These are phyloP conservation scores for Mortierella sp. DNA, from an alignment of 371 early-diverging fungal species.

Conservation along the genomic window DNA sequence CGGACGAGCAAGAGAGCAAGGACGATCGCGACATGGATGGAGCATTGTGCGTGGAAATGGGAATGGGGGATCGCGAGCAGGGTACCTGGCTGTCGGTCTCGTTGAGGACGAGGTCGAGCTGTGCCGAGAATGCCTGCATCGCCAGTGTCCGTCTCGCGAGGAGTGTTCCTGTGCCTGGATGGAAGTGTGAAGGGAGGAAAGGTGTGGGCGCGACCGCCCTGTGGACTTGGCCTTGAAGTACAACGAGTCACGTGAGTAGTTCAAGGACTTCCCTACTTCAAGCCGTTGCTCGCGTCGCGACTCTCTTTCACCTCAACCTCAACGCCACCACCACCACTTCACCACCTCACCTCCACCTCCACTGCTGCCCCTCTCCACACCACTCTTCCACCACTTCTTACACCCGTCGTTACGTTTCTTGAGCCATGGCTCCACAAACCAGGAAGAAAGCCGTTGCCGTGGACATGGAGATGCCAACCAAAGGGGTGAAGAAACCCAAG, in stretches of 20 bases:
- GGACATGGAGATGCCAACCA: slow-evolving; percentile 72
- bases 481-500: slow-evolving; percentile 57
- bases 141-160: too few relatives aligned
- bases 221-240: too few relatives aligned
- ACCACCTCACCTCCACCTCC: slow-evolving; percentile 5
- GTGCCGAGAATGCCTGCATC: slow-evolving; percentile 45
- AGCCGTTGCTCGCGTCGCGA: too few relatives aligned
- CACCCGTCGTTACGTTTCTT: neutral
- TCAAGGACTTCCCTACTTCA: too few relatives aligned
- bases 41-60: neutral
- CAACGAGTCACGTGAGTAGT: too few relatives aligned
- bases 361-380: neutral
- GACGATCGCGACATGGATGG: neutral
- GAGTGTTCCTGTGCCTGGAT: too few relatives aligned
- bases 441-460: slow-evolving; percentile 71
- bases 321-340: too few relatives aligned
- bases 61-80: neutral
- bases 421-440: slow-evolving; percentile 37
- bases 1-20: neutral
- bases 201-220: too few relatives aligned
- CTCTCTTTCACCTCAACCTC: too few relatives aligned
- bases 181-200: too few relatives aligned
- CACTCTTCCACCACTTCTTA: neutral
- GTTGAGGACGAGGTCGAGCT: slow-evolving; percentile 35
- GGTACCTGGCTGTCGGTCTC: slow-evolving; percentile 42